Percentiles rank a stretch among this genome's conserved stretches.
These are phyloP conservation scores for Mycena epipterygia DNA, from an alignment of 768 basidiomycete species.

Conservation along the genomic window DNA sequence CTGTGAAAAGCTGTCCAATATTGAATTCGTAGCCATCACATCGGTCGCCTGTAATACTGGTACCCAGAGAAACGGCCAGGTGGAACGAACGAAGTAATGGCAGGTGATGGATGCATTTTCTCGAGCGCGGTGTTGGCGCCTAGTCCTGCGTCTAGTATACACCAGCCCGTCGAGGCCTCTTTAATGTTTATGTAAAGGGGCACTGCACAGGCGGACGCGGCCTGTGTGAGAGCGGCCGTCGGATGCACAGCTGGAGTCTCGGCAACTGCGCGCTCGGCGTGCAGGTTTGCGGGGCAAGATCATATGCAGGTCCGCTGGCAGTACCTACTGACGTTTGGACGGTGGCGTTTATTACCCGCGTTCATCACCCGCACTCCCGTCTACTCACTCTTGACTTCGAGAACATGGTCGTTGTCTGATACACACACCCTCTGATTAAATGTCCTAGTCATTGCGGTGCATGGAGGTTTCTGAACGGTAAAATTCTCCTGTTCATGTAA, in stretches of 20 bases:
- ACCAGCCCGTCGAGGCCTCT: not conserved
- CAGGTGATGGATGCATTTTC: not conserved
- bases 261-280: not conserved
- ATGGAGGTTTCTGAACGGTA: not conserved
- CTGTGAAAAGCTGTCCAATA: not conserved
- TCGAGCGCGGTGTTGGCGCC: not conserved
- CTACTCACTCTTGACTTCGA: too few species aligned
- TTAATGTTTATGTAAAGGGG: not conserved
- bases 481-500: too few species aligned
- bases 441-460: not conserved
- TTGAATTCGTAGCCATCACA: not conserved
- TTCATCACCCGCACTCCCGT: too few species aligned
- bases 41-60: not conserved
- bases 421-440: not conserved
- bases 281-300: not conserved
- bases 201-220: slow-evolving; percentile 2
- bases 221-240: slow-evolving; percentile 13
- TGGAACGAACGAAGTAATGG: not conserved
- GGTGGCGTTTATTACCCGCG: not conserved
- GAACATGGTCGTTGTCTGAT: not conserved
- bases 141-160: not conserved
- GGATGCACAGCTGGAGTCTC: not conserved
- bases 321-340: not conserved
- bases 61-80: not conserved
- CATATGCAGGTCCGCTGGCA: slow-evolving; percentile 11